Evolutionary conservation across 1,284 basidiomycete genomes (phyloP), one percentile per base, ranked within the genome.

Genomic region (Vanrija humicola): DNA sequence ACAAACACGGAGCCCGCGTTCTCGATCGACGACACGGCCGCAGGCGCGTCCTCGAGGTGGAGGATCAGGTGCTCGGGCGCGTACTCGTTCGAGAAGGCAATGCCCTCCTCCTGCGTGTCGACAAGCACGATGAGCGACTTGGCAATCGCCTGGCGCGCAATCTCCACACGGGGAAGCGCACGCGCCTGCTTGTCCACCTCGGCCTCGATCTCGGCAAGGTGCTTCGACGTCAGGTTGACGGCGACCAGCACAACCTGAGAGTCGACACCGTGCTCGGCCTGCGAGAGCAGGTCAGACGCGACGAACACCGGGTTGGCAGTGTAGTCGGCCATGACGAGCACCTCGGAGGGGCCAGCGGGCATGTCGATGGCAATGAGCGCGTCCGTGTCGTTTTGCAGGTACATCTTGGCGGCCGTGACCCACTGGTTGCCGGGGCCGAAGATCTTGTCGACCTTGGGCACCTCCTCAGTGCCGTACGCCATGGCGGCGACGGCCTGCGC

Each of bases 401-500:
- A 79, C 96, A 98, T 97, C 81, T 99, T 99, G 55, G 95, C 95
- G 1, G 96, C 96, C 0, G 95, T 98, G 25, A 99, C 96, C 88
- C 95, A 99, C 75, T 98, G 96, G 74, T 98, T 98, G 23, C 96
- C 96, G 3, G 96, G 96, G 18, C 96, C 96, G 68, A 97, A 96
- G 65, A 98, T 95, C 79, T 97, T 99, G 82, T 98, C 96, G 16
- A 98, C 96, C 79, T 99, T 98, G n/a, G 93, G 92, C 8, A 95
- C 92, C 3, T 87, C 87, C 70, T 88, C 81, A 5, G 96, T 98
- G 15, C 96, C 96, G 75, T 98, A 98, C 1, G 96, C 96, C 78
- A 99, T 82, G 0, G 93, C 95, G 15, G 92, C 91, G n/a, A 98
- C 85, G 2, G 96, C 96, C 73, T 99, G 96, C 4, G 90, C 96